Base-by-base conservation (phyloP, 2,329 filamentous ascomycete species). In the Colletotrichum eremochloae region DNA sequence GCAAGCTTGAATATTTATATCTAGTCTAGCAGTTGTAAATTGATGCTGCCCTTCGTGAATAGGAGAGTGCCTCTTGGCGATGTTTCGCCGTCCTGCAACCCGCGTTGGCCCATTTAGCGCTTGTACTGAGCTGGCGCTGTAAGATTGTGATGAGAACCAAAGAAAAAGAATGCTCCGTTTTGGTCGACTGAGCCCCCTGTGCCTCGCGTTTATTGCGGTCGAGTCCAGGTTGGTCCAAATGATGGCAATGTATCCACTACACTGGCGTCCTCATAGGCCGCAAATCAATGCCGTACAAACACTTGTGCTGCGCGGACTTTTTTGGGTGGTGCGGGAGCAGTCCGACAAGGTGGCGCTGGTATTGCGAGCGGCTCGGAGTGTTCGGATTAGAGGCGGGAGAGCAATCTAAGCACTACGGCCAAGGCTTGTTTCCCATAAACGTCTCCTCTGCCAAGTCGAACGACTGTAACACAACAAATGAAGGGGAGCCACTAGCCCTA, bases 121-220 rank as follows among this genome's bases (percentile, higher is more conserved):
- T 33, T 55, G 29, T 5, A 36, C n/a, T 20, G 15, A 52, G 48
- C 29, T 33, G 15, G 18, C 31, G 8, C 15, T 36, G 5, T n/a
- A 1, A 20, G 3, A 0, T 33, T 5, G 5, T 31, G n/a, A 31
- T 29, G 52, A 36, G 31, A 3, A 36, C 7, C 15, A 36, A 20
- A 36, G 9, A 55, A 33, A 12, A 55, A 20, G 14, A 33, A 55
- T 2, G 9, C 7, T n/a, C 29, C 29, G 1, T 20, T 53, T 15
- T 33, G 15, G 50, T 31, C 29, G 5, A 53, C 31, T 5, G 15
- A 55, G 20, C 15, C 52, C 52, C 52, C 31, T 8, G 33, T 15
- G 52, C 52, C 52, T 55, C 52, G 31, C 31, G 52, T 55, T 55
- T 33, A 55, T 33, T 55, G 52, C 52, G 14, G 24, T 12, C 52